phyloP scores from a whole-genome alignment of 139 green algal species.

The Volvox africanus region DNA sequence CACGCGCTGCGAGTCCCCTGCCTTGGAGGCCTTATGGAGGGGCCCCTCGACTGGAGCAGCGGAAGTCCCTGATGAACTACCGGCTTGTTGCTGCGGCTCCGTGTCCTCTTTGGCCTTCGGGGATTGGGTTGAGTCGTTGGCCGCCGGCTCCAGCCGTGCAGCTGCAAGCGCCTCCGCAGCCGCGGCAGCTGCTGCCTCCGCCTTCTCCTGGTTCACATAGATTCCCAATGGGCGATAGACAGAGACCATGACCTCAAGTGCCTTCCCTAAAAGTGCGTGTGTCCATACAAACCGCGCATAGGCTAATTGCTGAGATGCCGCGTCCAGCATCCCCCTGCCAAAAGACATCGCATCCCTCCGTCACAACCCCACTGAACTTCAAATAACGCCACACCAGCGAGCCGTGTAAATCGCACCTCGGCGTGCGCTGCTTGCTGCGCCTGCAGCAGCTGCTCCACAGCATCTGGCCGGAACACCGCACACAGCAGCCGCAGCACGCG shows the following conservation, averaged over 20 bases:
- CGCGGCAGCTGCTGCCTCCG: not conserved
- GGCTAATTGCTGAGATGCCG: no score
- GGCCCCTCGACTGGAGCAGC: conserved; percentile 30
- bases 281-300: no score
- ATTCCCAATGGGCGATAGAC: no score
- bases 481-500: conserved; percentile 76
- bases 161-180: conserved; percentile 22
- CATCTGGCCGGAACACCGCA: conserved; percentile 62
- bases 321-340: no score
- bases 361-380: not conserved
- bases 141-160: not conserved
- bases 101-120: not conserved
- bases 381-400: not conserved
- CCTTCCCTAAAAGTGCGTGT: no score
- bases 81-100: conserved; percentile 4
- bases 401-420: not conserved
- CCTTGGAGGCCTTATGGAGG: conserved; percentile 63
- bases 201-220: conserved; percentile 6
- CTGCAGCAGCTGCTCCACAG: conserved; percentile 30
- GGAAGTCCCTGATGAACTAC: not conserved
- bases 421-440: conserved; percentile 24
- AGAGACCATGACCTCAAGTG: no score
- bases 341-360: no score
- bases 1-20: conserved; percentile 67
- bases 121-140: not conserved